Percentiles rank a stretch among this genome's conserved stretches.
Evolutionary conservation across 805 yeast genomes (phyloP).

Genomic region (Schizosaccharomyces octosporus): DNA sequence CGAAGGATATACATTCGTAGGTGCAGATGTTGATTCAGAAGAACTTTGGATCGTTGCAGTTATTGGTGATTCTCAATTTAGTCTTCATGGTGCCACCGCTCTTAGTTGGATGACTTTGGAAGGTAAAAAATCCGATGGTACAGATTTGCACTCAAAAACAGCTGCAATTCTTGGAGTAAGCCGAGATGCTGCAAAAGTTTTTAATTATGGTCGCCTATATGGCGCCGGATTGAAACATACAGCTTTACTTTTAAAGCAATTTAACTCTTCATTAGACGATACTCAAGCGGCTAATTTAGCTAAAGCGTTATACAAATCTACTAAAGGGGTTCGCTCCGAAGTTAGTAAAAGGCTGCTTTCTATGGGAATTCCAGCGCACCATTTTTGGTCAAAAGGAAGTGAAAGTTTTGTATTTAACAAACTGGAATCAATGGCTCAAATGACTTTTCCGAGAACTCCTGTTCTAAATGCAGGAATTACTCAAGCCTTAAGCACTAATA

Average conservation of each 20-base stretch:
- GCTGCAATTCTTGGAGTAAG: conserved; percentile 73
- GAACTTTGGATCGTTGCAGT: conserved; percentile 95
- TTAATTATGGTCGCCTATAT: conserved; percentile 89
- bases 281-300: conserved; percentile 44
- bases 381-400: conserved; percentile 49
- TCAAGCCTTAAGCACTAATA: conserved; percentile 41
- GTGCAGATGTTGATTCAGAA: conserved; percentile 97
- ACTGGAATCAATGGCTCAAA: conserved; percentile 66
- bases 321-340: conserved; percentile 43
- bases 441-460: conserved; percentile 64
- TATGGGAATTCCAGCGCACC: conserved; percentile 10
- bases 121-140: conserved; percentile 74
- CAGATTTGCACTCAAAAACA: conserved; percentile 86
- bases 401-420: conserved; percentile 81
- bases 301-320: conserved; percentile 40
- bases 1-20: conserved; percentile 68
- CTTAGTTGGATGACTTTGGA: conserved; percentile 98
- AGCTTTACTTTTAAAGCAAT: conserved; percentile 53
- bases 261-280: conserved; percentile 47
- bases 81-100: conserved; percentile 84
- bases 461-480: conserved; percentile 86
- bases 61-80: conserved; percentile 74
- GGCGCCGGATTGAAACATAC: conserved; percentile 95
- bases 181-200: conserved; percentile 78
- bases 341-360: conserved; percentile 9